Evolutionary conservation across 352 stramenopile genomes (phyloP), one percentile per base, ranked within the genome.

Genomic region (Phytophthora constricta): DNA sequence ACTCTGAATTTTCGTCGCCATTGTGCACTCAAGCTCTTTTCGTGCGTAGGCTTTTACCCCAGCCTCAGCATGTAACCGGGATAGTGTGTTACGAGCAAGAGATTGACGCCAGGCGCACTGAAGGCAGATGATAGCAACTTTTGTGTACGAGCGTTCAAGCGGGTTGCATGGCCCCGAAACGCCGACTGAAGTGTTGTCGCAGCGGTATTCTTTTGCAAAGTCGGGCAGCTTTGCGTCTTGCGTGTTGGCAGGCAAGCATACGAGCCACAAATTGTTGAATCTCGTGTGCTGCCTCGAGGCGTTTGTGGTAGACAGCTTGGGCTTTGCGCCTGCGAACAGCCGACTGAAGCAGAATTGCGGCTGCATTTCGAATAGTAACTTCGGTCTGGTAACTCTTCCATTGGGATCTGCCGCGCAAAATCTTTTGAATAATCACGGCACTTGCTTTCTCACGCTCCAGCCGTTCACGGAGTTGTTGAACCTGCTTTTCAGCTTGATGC

Each of bases 381-480:
- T 79, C 65, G 1, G 46, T 48, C 27, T 70, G 56, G 49, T 77
- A 87, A 5, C 72, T 65, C 33, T 60, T 77, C 3, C 74, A 68
- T 34, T 83, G 73, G 3, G 61, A 55, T 33, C 68, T 49, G 9
- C 79, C 76, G 3, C 79, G 79, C 22, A 77, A 46, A 39, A 77
- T 55, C 42, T 68, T 83, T 43, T 87, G 79, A 25, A 87, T 81
- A 1, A 69, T 41, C 5, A 84, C 52, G 2, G 74, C 69, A 23
- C 68, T 76, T 4, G 33, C n/a, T 20, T 70, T 43, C 42, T 79
- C 63, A 26, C 53, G 55, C n/a, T 76, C 50, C 3, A 70, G 28
- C 34, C 55, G 68, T 13, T 68, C 56, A 10, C 71, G 74, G n/a
- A 80, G 53, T 2, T 70, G 39, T 10, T 68, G 45, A 3, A 69